A percentile compares a stretch with the other conserved stretches of the same genome.
These are phyloP conservation scores for Boletus pseudo-olivaceus DNA, from an alignment of 768 basidiomycete species.

Conservation along the genomic window DNA sequence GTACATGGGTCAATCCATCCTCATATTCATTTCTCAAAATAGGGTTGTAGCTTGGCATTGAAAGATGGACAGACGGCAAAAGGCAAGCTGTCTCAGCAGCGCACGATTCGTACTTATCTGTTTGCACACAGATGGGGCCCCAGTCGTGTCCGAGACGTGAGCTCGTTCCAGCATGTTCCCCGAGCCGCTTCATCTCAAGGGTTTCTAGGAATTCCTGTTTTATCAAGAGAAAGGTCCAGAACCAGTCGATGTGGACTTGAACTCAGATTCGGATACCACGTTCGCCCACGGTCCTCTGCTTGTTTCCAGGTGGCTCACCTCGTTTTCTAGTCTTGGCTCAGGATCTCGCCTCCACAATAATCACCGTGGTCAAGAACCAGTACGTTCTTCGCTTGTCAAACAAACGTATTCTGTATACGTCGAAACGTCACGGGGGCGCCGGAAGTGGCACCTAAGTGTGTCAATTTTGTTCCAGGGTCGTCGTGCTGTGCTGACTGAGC, in stretches of 20 bases:
- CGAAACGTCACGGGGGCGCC: slow-evolving; percentile 57
- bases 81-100: slow-evolving; percentile 19
- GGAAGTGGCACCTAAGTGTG: slow-evolving; percentile 83
- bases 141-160: slow-evolving; percentile 71
- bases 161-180: slow-evolving; percentile 21
- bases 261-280: slow-evolving; percentile 51
- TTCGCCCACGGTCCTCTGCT: slow-evolving; percentile 27
- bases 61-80: slow-evolving; percentile 79
- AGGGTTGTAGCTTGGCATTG: slow-evolving; percentile 57
- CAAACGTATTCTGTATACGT: slow-evolving; percentile 81
- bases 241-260: slow-evolving; percentile 45
- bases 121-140: slow-evolving; percentile 60
- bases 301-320: slow-evolving; percentile 1
- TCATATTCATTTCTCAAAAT: slow-evolving; percentile 7
- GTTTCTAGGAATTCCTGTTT: slow-evolving; percentile 65
- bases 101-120: not conserved
- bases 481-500: not conserved
- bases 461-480: slow-evolving; percentile 10
- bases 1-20: slow-evolving; percentile 19
- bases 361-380: slow-evolving; percentile 22
- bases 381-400: slow-evolving; percentile 59
- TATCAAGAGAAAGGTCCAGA: slow-evolving; percentile 65
- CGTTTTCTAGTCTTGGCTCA: slow-evolving; percentile 27
- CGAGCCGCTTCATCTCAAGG: not conserved
- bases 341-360: slow-evolving; percentile 27